A percentile compares a stretch with the other conserved stretches of the same genome.
phyloP scores from a whole-genome alignment of 306 rosid genomes.

The Echinosophora koreensis region DNA sequence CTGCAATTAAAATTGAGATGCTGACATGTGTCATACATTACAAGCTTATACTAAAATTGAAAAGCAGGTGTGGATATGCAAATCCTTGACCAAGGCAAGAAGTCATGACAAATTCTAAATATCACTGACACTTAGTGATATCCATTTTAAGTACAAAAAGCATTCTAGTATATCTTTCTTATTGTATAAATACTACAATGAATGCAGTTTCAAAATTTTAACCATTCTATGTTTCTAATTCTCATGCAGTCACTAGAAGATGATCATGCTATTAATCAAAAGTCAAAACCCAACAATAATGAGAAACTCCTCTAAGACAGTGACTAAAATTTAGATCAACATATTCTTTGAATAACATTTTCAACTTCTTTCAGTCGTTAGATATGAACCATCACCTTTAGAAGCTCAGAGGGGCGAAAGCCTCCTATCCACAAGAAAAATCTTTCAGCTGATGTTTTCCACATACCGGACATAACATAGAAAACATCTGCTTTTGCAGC shows the following conservation, averaged over 20 bases:
- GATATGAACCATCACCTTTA: slow-evolving; percentile 67
- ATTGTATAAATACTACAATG: slow-evolving; percentile 1
- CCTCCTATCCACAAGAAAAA: slow-evolving; percentile 99
- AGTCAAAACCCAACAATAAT: not conserved
- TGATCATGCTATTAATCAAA: not conserved
- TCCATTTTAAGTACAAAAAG: not conserved
- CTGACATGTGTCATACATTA: slow-evolving; percentile 4
- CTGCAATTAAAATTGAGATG: slow-evolving; percentile 57
- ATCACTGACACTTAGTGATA: not conserved
- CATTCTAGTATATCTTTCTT: not conserved
- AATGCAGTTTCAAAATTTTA: slow-evolving; percentile 17
- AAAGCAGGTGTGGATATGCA: not conserved
- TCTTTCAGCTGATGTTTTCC: slow-evolving; percentile 92
- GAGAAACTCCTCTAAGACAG: not conserved
- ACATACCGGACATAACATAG: slow-evolving; percentile 90
- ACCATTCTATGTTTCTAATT: not conserved
- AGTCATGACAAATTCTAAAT: not conserved
- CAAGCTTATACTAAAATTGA: slow-evolving; percentile 11
- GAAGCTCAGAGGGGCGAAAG: slow-evolving; percentile 95
- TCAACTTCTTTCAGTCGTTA: not conserved
- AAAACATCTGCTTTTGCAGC: slow-evolving; percentile 95
- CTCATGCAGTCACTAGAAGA: slow-evolving; percentile 14
- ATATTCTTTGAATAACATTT: slow-evolving; percentile 13
- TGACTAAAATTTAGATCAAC: slow-evolving; percentile 7
- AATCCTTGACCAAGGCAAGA: not conserved